Conservation (phyloP, 495 filamentous ascomycete species). For the Neurospora pannonica region DNA sequence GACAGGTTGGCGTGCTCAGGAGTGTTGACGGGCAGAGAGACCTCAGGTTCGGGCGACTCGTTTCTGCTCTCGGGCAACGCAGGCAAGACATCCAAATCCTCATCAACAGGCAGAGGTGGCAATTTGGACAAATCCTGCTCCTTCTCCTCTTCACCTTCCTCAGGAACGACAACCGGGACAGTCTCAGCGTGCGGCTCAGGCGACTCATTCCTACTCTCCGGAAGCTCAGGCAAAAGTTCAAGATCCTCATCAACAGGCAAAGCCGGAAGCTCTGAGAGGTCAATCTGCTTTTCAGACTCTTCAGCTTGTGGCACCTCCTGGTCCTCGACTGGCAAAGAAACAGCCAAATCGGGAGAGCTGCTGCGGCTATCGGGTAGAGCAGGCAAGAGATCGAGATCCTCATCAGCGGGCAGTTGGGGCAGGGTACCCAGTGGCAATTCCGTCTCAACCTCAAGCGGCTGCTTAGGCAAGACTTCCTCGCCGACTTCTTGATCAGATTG, state of each 20-base stretch:
- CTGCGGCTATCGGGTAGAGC: conserved; percentile 7
- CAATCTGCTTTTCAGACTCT: background rate
- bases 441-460: background rate
- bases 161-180: background rate
- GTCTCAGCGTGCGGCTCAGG: background rate
- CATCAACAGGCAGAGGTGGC: background rate
- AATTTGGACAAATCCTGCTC: conserved; percentile 2
- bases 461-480: background rate
- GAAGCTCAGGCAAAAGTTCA: conserved; percentile 4
- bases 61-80: background rate
- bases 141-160: background rate
- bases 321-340: background rate
- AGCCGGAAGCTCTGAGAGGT: background rate
- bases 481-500: background rate
- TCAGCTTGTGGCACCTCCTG: background rate
- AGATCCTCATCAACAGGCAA: background rate
- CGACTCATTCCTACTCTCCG: conserved; percentile 6
- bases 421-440: background rate
- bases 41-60: background rate
- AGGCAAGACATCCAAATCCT: background rate
- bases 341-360: background rate
- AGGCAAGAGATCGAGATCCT: conserved; percentile 1
- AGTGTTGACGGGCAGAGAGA: background rate
- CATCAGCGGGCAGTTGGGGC: background rate
- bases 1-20: background rate